Percentiles rank a stretch among this genome's conserved stretches.
phyloP scores from a whole-genome alignment of 2,329 filamentous ascomycete genomes.

The Scleromitrula shiraiana region DNA sequence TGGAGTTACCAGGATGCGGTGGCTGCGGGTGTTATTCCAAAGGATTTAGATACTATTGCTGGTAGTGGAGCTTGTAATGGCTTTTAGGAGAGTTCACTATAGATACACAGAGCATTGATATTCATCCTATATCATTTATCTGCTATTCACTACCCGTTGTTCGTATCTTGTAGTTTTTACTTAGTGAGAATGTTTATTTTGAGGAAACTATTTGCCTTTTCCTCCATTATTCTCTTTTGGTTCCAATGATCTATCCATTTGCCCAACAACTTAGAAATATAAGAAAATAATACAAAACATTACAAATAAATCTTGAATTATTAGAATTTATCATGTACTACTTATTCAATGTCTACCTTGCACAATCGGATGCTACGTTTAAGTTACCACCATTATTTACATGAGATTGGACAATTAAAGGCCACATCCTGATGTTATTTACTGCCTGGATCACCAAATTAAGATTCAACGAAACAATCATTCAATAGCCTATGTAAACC shows the following conservation, averaged over 20 bases:
- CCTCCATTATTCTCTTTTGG: not conserved
- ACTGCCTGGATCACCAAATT: no score
- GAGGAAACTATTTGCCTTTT: not conserved
- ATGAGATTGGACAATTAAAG: no score
- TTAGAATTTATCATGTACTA: not conserved
- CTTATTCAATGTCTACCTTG: not conserved
- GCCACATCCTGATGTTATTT: no score
- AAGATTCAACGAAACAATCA: no score
- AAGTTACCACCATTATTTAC: no score
- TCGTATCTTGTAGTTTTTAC: not conserved
- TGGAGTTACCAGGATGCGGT: constrained; percentile 41
- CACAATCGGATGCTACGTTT: not conserved
- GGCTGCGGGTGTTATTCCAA: constrained; percentile 33
- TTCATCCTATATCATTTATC: not conserved
- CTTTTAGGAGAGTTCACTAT: not conserved
- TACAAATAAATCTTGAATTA: no score
- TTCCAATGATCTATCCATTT: no score
- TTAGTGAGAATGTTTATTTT: not conserved
- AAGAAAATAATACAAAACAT: no score
- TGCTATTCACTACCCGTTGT: not conserved
- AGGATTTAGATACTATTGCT: constrained; percentile 7
- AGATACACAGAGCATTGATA: not conserved
- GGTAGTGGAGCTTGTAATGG: constrained; percentile 4
- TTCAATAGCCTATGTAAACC: no score
- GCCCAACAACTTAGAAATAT: no score